A percentile compares a stretch with the other conserved stretches of the same genome.
These are phyloP conservation scores for Pseudopithomyces maydicus DNA, from an alignment of 2,329 filamentous ascomycete genomes.

Conservation along the genomic window DNA sequence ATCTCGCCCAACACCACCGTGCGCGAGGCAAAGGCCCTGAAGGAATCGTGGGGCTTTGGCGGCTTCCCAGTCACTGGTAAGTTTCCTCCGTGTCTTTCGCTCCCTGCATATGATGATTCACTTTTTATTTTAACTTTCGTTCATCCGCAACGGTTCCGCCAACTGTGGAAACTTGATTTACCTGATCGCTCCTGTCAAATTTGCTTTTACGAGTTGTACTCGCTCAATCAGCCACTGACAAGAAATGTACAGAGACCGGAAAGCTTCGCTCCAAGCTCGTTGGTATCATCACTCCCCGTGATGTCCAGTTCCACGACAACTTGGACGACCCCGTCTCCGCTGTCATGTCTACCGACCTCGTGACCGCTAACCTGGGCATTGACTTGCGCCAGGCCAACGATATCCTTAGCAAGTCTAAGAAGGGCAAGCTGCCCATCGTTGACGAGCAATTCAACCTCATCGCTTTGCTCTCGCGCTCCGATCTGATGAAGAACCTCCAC, in stretches of 20 bases:
- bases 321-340: constrained; percentile 73
- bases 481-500: constrained; percentile 98
- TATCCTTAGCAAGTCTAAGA: constrained; percentile 93
- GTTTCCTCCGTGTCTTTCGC: constrained; percentile 44
- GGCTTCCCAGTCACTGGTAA: constrained; percentile 98
- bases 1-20: constrained; percentile 87
- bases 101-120: constrained; percentile 70
- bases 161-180: constrained; percentile 73
- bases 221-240: constrained; percentile 24
- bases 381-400: constrained; percentile 87
- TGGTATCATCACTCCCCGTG: constrained; percentile 96
- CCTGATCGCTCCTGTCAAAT: neutral
- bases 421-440: constrained; percentile 95
- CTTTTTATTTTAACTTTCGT: constrained; percentile 97
- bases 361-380: constrained; percentile 84
- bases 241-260: constrained; percentile 71
- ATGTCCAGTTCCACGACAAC: constrained; percentile 94
- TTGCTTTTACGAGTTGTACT: constrained; percentile 8
- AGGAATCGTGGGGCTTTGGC: constrained; percentile 98
- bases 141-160: constrained; percentile 94
- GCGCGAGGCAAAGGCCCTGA: constrained; percentile 86
- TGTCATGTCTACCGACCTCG: constrained; percentile 94
- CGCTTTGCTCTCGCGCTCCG: constrained; percentile 62
- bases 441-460: constrained; percentile 80
- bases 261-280: constrained; percentile 94